phyloP scores from a whole-genome alignment of 169 alveolate species.

The Eimeria falciformis region DNA sequence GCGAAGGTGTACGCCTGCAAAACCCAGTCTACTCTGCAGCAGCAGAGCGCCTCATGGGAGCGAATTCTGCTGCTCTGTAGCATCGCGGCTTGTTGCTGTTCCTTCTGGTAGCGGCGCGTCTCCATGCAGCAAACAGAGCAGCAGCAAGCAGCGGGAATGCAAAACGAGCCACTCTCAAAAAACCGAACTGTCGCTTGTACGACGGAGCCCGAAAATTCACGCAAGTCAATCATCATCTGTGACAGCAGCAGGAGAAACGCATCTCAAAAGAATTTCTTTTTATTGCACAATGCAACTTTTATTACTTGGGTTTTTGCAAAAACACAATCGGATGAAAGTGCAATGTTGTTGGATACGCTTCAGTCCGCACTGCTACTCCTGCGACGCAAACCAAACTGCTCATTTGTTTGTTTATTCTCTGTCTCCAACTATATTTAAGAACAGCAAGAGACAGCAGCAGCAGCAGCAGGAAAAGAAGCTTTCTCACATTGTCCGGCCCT shows the following conservation, averaged over 20 bases:
- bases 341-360: too few species aligned
- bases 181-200: constrained; percentile 47
- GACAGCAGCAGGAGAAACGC: not conserved
- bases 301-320: too few species aligned
- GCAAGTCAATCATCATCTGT: constrained; percentile 64
- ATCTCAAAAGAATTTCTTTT: too few species aligned
- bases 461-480: not conserved
- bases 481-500: constrained; percentile 32
- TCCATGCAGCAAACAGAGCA: constrained; percentile 39
- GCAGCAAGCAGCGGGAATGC: constrained; percentile 59
- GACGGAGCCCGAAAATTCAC: constrained; percentile 63
- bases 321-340: too few species aligned
- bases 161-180: constrained; percentile 47
- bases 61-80: constrained; percentile 42
- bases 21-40: constrained; percentile 69
- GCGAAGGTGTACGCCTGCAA: constrained; percentile 67
- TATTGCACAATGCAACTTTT: too few species aligned
- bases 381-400: too few species aligned
- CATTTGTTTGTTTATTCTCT: too few species aligned
- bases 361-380: too few species aligned
- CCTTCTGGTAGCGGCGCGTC: not conserved
- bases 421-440: too few species aligned
- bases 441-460: too few species aligned
- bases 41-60: constrained; percentile 44
- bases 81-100: not conserved